phyloP scores from a whole-genome alignment of 2,329 filamentous ascomycete species.

The Nemania abortiva region DNA sequence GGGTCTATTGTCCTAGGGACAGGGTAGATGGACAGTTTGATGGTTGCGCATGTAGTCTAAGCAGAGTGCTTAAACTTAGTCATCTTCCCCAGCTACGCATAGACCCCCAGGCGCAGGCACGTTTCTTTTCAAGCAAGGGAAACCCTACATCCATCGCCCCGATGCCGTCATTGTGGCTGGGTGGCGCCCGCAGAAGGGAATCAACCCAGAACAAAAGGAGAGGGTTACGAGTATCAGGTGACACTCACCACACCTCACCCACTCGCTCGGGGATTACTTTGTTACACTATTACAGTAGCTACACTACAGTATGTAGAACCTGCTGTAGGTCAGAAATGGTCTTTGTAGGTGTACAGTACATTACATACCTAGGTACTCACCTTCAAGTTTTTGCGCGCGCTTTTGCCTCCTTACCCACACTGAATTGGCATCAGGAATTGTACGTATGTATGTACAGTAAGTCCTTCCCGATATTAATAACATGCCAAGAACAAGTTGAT shows the following conservation, averaged over 20 bases:
- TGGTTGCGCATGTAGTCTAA: neutral
- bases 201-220: neutral
- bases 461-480: neutral
- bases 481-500: neutral
- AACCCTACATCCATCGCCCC: conserved; percentile 19
- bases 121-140: conserved; percentile 6
- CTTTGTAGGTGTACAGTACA: neutral
- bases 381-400: no score
- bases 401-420: neutral
- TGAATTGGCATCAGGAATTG: neutral
- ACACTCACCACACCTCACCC: conserved; percentile 16
- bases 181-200: neutral
- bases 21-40: neutral
- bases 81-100: conserved; percentile 16
- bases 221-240: conserved; percentile 9
- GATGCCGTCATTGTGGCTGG: conserved; percentile 39
- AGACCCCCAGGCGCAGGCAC: neutral
- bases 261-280: neutral
- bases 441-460: neutral
- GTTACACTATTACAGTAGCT: neutral
- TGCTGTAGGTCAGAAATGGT: neutral
- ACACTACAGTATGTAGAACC: no score
- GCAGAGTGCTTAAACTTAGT: neutral
- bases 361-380: neutral
- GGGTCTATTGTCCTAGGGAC: no score